phyloP scores from a whole-genome alignment of 2,329 filamentous ascomycete genomes.

The Ophiostoma sp. region DNA sequence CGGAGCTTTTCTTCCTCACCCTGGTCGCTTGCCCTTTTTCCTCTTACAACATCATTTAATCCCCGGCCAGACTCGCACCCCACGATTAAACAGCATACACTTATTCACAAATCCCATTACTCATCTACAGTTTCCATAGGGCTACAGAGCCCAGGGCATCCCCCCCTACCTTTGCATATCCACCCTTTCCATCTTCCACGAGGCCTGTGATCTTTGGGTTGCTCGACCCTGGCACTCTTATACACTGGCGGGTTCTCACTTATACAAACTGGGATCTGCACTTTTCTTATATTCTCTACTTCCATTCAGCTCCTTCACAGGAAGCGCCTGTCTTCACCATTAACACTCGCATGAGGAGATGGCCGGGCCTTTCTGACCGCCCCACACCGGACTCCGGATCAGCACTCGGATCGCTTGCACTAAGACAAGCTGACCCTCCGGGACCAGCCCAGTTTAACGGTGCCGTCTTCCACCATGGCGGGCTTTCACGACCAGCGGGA shows the following conservation, averaged over 20 bases:
- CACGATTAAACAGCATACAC: neutral
- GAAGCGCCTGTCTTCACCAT: neutral
- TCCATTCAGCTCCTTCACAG: neutral
- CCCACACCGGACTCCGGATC: slow-evolving; percentile 13
- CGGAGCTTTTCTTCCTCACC: slow-evolving; percentile 4
- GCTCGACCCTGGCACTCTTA: neutral
- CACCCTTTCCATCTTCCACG: neutral
- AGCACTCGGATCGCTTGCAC: neutral
- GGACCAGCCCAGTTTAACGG: neutral
- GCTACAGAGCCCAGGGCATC: neutral
- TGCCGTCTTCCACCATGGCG: slow-evolving; percentile 14
- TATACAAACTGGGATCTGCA: neutral
- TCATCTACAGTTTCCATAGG: neutral
- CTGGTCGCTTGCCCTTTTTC: neutral
- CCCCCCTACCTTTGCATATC: slow-evolving; percentile 1
- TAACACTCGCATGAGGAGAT: slow-evolving; percentile 22
- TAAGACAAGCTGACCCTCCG: neutral
- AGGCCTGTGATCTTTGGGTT: neutral
- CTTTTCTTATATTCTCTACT: neutral
- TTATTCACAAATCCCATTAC: neutral
- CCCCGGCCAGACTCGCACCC: neutral
- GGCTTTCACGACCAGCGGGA: slow-evolving; percentile 14
- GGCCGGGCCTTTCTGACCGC: slow-evolving; percentile 20
- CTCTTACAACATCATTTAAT: neutral
- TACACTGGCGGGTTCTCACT: neutral